phyloP scores from a whole-genome alignment of 345 rosid genomes.

The Eucalyptus caleyi region DNA sequence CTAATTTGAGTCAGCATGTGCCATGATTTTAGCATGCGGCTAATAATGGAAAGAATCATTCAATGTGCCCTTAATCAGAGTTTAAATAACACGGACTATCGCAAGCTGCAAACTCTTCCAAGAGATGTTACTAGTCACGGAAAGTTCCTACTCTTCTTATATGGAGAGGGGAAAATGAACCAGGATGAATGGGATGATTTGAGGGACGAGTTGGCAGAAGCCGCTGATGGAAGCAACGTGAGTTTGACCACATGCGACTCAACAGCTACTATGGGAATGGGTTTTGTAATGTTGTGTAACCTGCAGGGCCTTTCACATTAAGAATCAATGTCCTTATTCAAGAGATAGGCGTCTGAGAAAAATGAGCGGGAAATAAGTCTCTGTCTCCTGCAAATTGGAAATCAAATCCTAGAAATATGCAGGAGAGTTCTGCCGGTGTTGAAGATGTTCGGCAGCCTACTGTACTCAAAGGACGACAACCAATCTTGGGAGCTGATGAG shows the following conservation, averaged over 20 bases:
- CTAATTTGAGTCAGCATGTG: background rate
- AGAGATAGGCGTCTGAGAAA: background rate
- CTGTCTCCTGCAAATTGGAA: background rate
- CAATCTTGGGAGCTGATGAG: background rate
- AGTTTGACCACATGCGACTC: background rate
- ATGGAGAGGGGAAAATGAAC: background rate
- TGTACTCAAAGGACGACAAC: background rate
- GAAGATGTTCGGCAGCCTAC: background rate
- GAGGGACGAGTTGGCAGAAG: background rate
- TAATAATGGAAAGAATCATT: background rate
- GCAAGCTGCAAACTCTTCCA: background rate
- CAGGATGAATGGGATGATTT: background rate
- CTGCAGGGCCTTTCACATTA: background rate
- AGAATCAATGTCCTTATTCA: background rate
- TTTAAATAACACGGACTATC: background rate
- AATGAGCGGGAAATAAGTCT: background rate
- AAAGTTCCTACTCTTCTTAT: background rate
- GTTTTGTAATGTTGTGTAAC: background rate
- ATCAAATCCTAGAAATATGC: background rate
- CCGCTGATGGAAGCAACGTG: background rate
- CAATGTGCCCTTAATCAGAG: background rate
- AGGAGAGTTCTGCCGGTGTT: background rate
- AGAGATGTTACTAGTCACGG: background rate
- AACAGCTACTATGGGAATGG: background rate
- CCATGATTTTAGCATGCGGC: background rate